Evolutionary conservation across 371 early-diverging fungal species (phyloP).

Genomic region (Syncephalastrum racemosum): DNA sequence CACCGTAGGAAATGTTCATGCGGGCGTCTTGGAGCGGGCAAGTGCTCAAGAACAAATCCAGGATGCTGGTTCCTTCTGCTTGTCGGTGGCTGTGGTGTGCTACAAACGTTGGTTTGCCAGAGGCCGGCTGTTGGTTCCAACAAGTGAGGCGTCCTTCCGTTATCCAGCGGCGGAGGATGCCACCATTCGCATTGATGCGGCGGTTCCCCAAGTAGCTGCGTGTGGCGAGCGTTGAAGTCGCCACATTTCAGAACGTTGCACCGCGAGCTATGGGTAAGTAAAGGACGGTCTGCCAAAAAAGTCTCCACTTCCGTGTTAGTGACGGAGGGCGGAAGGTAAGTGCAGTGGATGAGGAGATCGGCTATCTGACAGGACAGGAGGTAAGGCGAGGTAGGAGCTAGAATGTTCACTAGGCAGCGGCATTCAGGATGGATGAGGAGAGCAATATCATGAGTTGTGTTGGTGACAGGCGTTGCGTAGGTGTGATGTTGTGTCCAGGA

Average conservation of each 20-base stretch:
- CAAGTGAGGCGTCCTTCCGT: conserved; percentile 1
- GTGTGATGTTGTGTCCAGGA: conserved; percentile 12
- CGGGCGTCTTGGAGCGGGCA: neutral
- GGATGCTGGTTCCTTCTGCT: conserved; percentile 11
- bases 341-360: conserved; percentile 10
- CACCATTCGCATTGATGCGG: neutral
- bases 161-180: neutral
- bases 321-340: conserved; percentile 15
- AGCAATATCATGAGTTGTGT: conserved; percentile 5
- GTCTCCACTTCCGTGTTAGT: neutral
- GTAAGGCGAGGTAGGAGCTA: conserved; percentile 10
- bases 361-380: conserved; percentile 8
- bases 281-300: conserved; percentile 10
- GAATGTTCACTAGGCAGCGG: neutral
- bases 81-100: too few species aligned
- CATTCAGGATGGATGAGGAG: conserved; percentile 7
- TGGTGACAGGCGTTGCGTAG: conserved; percentile 7
- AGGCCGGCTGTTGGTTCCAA: neutral
- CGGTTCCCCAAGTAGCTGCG: conserved; percentile 1
- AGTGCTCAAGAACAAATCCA: conserved; percentile 6
- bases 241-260: neutral
- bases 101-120: conserved; percentile 13
- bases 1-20: conserved; percentile 1
- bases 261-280: conserved; percentile 7
- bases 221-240: conserved; percentile 19